Percentiles rank a stretch among this genome's conserved stretches.
These are phyloP conservation scores for Oryza punctata DNA, from an alignment of 176 grass and related monocot genomes.

Conservation along the genomic window DNA sequence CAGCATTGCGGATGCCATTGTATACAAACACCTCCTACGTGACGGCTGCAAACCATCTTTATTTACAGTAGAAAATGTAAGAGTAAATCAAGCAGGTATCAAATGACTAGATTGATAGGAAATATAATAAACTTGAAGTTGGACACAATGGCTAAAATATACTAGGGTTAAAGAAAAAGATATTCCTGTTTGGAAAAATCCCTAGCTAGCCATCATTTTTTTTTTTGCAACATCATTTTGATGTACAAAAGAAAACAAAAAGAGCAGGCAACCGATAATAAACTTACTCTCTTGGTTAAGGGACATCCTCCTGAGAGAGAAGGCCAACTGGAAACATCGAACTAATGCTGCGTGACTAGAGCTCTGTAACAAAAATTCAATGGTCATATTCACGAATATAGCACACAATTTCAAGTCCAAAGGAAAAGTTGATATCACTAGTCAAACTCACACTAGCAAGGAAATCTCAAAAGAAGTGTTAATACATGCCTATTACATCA, in stretches of 20 bases:
- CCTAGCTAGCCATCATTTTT: constrained; percentile 12
- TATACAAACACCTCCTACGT: constrained; percentile 82
- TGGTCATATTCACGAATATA: constrained; percentile 11
- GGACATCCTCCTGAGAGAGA: constrained; percentile 77
- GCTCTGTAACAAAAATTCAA: constrained; percentile 62
- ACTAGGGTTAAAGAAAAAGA: not conserved
- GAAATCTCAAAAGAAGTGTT: constrained; percentile 11
- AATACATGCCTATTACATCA: constrained; percentile 11
- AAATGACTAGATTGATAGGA: not conserved
- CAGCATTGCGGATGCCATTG: constrained; percentile 82
- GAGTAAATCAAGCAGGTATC: constrained; percentile 28
- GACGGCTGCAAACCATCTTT: constrained; percentile 84
- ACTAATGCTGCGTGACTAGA: constrained; percentile 72
- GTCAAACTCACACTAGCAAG: not conserved
- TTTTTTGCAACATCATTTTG: constrained; percentile 18
- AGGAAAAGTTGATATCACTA: not conserved
- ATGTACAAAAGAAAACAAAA: constrained; percentile 17
- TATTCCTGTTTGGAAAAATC: constrained; percentile 17
- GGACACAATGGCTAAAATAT: not conserved
- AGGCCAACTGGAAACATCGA: constrained; percentile 90
- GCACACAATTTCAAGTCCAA: constrained; percentile 11
- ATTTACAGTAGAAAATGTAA: constrained; percentile 52
- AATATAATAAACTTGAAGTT: constrained; percentile 8
- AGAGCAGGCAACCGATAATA: constrained; percentile 6
- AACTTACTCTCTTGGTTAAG: constrained; percentile 83